Conservation (phyloP, 2,329 filamentous ascomycete genomes). For the Blastomyces silverae region DNA sequence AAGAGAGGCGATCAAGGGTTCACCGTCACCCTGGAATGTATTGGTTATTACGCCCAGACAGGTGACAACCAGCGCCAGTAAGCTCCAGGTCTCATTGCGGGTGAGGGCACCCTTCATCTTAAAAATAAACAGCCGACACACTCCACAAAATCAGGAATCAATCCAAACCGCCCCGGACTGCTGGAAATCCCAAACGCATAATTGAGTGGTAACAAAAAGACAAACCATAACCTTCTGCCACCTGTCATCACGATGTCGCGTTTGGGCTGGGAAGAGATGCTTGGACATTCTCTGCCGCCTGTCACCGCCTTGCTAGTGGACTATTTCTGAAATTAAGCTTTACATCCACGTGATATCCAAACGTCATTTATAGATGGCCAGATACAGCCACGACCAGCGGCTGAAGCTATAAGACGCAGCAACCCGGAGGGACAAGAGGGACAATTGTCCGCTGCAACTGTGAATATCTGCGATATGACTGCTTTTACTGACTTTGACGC, state of each 20-base stretch:
- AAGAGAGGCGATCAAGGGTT: constrained; percentile 80
- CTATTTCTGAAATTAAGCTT: constrained; percentile 1
- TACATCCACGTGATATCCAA: constrained; percentile 4
- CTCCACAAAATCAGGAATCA: not conserved
- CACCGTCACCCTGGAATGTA: constrained; percentile 76
- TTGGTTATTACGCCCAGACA: constrained; percentile 64
- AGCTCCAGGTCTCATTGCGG: constrained; percentile 49
- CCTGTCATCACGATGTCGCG: not conserved
- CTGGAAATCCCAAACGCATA: not conserved
- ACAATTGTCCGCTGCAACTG: not conserved
- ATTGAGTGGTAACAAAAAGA: not conserved
- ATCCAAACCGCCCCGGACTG: not conserved
- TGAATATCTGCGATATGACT: constrained; percentile 26
- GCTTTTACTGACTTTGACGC: constrained; percentile 41
- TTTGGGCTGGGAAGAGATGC: not conserved
- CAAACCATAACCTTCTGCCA: not conserved
- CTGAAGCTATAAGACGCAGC: not conserved
- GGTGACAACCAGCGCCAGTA: constrained; percentile 58
- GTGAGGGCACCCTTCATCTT: constrained; percentile 42
- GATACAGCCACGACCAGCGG: not conserved
- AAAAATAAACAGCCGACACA: not conserved
- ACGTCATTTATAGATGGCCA: constrained; percentile 3
- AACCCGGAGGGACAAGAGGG: not conserved
- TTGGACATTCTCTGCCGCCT: not conserved
- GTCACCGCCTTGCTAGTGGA: not conserved